These are phyloP conservation scores for Suillus hirtellus DNA, from an alignment of 768 basidiomycete species.

Conservation along the genomic window DNA sequence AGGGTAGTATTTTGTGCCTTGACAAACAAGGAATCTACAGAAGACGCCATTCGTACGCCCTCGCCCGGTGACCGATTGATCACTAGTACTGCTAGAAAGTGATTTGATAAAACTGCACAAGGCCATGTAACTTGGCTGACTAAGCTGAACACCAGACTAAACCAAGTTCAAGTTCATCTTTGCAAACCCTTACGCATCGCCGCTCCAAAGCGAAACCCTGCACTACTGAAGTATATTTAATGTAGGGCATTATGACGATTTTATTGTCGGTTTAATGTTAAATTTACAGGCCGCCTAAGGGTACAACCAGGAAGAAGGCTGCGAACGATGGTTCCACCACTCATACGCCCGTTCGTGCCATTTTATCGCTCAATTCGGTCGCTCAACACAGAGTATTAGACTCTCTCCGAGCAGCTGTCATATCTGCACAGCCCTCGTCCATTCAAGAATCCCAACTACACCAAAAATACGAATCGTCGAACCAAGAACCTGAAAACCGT, in stretches of 20 bases:
- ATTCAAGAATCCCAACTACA: slow-evolving; percentile 75
- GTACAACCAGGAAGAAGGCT: slow-evolving; percentile 22
- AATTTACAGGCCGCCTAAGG: slow-evolving; percentile 31
- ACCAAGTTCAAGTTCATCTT: background rate
- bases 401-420: slow-evolving; percentile 72
- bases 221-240: background rate
- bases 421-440: slow-evolving; percentile 69
- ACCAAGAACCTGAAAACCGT: slow-evolving; percentile 82
- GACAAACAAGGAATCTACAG: slow-evolving; percentile 76
- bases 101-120: background rate
- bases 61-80: background rate
- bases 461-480: slow-evolving; percentile 68
- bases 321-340: slow-evolving; percentile 13
- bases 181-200: background rate
- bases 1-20: slow-evolving; percentile 63
- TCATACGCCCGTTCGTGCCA: slow-evolving; percentile 24
- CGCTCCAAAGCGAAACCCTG: background rate
- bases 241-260: background rate
- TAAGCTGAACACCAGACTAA: no score
- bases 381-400: slow-evolving; percentile 40
- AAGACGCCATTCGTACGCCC: background rate
- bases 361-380: background rate
- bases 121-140: background rate
- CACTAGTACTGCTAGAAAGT: background rate
- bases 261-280: background rate